Conservation (phyloP, 2,329 filamentous ascomycete genomes). For the Fusarium sp. region DNA sequence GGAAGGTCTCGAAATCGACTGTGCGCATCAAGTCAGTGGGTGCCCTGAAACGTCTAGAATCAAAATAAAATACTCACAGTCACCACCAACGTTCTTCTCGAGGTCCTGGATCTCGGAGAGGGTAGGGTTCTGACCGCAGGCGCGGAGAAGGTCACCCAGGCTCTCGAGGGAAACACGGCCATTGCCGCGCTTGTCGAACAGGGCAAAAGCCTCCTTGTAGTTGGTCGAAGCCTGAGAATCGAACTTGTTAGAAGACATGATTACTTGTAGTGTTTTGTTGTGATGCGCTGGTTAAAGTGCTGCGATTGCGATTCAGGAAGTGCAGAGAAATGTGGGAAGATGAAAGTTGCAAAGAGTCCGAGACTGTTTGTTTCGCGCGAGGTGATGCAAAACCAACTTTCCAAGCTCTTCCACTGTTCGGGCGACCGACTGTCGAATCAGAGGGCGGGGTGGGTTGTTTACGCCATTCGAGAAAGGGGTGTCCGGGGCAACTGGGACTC, state of each 20-base stretch:
- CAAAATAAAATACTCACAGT: constrained; percentile 74
- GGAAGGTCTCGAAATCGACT: constrained; percentile 99
- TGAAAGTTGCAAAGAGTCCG: constrained; percentile 17
- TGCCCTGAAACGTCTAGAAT: not conserved
- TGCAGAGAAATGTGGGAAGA: constrained; percentile 22
- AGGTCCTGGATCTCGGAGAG: constrained; percentile 91
- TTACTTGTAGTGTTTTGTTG: constrained; percentile 18
- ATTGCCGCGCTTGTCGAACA: constrained; percentile 99
- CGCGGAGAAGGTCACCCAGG: constrained; percentile 92
- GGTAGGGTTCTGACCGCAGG: constrained; percentile 98
- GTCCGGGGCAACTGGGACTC: constrained; percentile 48
- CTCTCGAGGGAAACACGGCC: constrained; percentile 88
- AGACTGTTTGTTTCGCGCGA: constrained; percentile 23
- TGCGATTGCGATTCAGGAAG: constrained; percentile 24
- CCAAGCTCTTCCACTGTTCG: constrained; percentile 17
- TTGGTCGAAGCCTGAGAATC: constrained; percentile 82
- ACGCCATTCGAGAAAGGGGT: constrained; percentile 40
- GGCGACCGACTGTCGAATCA: constrained; percentile 47
- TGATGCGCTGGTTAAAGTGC: constrained; percentile 18
- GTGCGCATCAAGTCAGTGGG: constrained; percentile 8
- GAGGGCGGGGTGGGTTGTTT: constrained; percentile 50
- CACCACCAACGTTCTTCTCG: constrained; percentile 87
- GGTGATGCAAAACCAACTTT: constrained; percentile 40
- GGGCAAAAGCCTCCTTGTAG: constrained; percentile 99
- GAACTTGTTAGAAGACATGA: constrained; percentile 64